These are phyloP conservation scores for Paecilomyces fulvus DNA, from an alignment of 2,329 filamentous ascomycete genomes.

Conservation along the genomic window DNA sequence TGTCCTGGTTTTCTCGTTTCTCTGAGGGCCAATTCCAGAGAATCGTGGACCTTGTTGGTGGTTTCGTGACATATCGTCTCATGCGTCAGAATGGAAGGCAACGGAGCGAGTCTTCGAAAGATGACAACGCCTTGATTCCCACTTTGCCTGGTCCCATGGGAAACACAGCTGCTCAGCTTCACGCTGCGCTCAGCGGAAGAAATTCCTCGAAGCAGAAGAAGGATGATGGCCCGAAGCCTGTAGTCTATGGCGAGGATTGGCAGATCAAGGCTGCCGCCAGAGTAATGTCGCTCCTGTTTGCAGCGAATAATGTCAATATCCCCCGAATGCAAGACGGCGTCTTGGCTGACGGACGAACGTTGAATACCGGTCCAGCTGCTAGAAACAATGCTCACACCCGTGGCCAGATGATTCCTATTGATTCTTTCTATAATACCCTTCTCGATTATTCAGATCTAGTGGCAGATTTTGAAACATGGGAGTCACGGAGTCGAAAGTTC, in stretches of 20 bases:
- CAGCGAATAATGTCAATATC: constrained; percentile 59
- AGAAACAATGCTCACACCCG: constrained; percentile 40
- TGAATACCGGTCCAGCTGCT: constrained; percentile 30
- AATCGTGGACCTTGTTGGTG: constrained; percentile 66
- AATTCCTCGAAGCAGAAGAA: constrained; percentile 45
- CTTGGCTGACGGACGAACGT: constrained; percentile 20
- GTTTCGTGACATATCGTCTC: constrained; percentile 75
- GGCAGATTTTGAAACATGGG: constrained; percentile 82
- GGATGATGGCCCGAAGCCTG: constrained; percentile 42
- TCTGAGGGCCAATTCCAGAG: constrained; percentile 59
- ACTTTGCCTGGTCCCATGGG: constrained; percentile 49
- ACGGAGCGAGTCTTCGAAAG: constrained; percentile 50
- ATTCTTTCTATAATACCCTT: constrained; percentile 78
- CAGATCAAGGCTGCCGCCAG: constrained; percentile 74
- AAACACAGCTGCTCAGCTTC: constrained; percentile 59
- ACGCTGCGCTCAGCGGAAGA: constrained; percentile 60
- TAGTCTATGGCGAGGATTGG: constrained; percentile 76
- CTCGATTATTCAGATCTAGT: constrained; percentile 81
- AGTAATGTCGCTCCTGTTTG: constrained; percentile 71
- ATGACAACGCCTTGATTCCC: constrained; percentile 57
- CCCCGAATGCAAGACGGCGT: constrained; percentile 30
- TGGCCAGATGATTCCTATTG: constrained; percentile 66
- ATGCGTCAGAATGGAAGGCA: constrained; percentile 62
- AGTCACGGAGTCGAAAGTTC: constrained; percentile 64
- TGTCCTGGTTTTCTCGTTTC: constrained; percentile 69